Percentiles rank a stretch among this genome's conserved stretches.
Evolutionary conservation across 2,329 filamentous ascomycete species (phyloP).

Genomic region (Berkeleyomyces basicola): DNA sequence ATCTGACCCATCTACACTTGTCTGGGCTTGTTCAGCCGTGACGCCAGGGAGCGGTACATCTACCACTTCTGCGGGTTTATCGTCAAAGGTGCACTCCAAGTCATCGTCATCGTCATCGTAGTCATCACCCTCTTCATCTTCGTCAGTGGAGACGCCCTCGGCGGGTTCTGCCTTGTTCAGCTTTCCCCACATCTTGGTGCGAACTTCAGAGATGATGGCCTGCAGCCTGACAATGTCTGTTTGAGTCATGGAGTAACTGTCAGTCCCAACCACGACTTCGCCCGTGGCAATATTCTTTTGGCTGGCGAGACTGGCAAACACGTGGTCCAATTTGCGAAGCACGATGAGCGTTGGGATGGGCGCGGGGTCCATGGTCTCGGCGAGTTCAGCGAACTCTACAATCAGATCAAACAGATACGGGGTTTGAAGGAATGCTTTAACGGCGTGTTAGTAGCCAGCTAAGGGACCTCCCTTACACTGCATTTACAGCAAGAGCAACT

Average conservation of each 20-base stretch:
- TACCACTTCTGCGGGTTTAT: conserved; percentile 21
- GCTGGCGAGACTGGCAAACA: conserved; percentile 59
- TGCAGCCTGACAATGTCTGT: conserved; percentile 72
- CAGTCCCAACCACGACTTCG: conserved; percentile 53
- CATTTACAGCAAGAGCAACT: conserved; percentile 20
- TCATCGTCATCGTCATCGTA: conserved; percentile 5
- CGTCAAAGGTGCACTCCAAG: conserved; percentile 20
- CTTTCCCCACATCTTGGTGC: conserved; percentile 36
- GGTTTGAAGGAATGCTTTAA: conserved; percentile 31
- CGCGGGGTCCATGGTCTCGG: conserved; percentile 30
- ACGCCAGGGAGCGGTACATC: conserved; percentile 17
- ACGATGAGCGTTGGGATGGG: conserved; percentile 53
- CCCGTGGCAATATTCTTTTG: conserved; percentile 51
- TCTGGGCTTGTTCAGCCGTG: neutral
- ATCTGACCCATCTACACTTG: conserved; percentile 7
- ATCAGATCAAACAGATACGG: conserved; percentile 68
- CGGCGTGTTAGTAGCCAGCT: conserved; percentile 15
- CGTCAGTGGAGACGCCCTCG: neutral
- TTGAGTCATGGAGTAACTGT: conserved; percentile 37
- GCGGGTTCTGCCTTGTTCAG: conserved; percentile 14
- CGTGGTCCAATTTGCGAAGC: conserved; percentile 64
- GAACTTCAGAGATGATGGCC: conserved; percentile 61
- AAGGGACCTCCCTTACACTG: neutral
- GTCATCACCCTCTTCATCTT: neutral
- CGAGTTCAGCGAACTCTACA: conserved; percentile 52